Conservation (phyloP, 129 eudicot species). For the Escallonia rubra region DNA sequence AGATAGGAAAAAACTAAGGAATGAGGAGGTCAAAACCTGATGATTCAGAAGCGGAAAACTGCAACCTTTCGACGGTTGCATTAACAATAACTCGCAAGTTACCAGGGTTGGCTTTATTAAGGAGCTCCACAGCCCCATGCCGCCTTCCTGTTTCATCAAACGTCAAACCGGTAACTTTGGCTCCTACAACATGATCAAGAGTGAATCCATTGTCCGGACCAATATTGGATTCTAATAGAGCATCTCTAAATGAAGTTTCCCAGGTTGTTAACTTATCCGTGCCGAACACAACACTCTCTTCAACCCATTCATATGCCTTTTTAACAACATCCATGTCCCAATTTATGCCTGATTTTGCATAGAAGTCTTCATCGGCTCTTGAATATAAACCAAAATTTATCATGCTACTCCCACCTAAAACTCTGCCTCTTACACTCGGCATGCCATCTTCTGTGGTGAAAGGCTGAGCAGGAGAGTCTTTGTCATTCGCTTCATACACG, state of each 20-base stretch:
- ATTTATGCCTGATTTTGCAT: constrained; percentile 13
- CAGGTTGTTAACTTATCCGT: no score
- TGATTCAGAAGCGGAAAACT: constrained; percentile 7
- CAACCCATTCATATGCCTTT: no score
- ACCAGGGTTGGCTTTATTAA: constrained; percentile 22
- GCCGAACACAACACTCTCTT: no score
- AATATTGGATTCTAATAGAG: no score
- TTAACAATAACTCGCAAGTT: constrained; percentile 29
- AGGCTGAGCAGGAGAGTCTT: constrained; percentile 22
- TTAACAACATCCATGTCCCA: constrained; percentile 8
- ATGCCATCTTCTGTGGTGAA: background rate
- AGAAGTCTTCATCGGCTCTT: constrained; percentile 22
- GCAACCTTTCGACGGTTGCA: constrained; percentile 35
- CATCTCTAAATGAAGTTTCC: no score
- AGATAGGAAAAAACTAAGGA: no score
- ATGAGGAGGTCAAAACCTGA: background rate
- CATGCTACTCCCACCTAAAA: constrained; percentile 31
- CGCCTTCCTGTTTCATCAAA: constrained; percentile 40
- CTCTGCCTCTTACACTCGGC: constrained; percentile 9
- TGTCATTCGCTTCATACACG: background rate
- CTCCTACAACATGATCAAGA: no score
- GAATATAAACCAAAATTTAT: constrained; percentile 23
- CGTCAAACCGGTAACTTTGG: constrained; percentile 15
- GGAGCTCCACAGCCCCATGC: constrained; percentile 44
- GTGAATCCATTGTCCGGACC: no score